phyloP scores from a whole-genome alignment of 2,329 filamentous ascomycete genomes.

The Sporothrix brasiliensis region DNA sequence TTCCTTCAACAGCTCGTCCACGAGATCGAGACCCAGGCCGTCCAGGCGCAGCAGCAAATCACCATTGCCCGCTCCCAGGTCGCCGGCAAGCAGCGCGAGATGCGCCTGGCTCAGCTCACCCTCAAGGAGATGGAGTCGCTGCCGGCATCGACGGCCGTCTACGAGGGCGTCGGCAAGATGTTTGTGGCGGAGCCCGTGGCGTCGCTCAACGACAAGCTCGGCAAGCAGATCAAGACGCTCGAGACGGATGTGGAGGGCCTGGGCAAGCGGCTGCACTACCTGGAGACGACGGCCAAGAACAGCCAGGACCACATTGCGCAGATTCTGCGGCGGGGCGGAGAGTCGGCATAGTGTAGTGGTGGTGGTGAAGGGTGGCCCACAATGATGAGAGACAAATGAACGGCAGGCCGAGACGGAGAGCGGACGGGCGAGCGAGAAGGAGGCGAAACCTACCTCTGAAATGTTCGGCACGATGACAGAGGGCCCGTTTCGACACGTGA shows the following conservation, averaged over 20 bases:
- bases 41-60: constrained; percentile 90
- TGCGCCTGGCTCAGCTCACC: constrained; percentile 85
- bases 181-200: constrained; percentile 78
- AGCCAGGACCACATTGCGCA: constrained; percentile 88
- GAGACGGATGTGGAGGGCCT: constrained; percentile 78
- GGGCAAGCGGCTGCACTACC: constrained; percentile 85
- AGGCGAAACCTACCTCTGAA: background rate
- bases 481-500: background rate
- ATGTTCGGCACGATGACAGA: background rate
- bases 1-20: constrained; percentile 68
- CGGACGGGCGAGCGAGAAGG: no score
- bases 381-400: background rate
- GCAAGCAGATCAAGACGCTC: constrained; percentile 71
- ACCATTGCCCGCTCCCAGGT: constrained; percentile 83
- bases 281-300: constrained; percentile 95
- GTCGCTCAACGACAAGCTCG: constrained; percentile 74
- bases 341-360: constrained; percentile 36
- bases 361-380: background rate
- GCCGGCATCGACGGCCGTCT: constrained; percentile 75
- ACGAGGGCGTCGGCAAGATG: constrained; percentile 98
- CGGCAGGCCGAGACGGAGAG: constrained; percentile 9
- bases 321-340: constrained; percentile 66
- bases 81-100: constrained; percentile 80
- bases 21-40: constrained; percentile 90
- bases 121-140: constrained; percentile 78